Percentiles rank a stretch among this genome's conserved stretches.
phyloP scores from a whole-genome alignment of 768 basidiomycete genomes.

The Suillus fuscotomentosus region DNA sequence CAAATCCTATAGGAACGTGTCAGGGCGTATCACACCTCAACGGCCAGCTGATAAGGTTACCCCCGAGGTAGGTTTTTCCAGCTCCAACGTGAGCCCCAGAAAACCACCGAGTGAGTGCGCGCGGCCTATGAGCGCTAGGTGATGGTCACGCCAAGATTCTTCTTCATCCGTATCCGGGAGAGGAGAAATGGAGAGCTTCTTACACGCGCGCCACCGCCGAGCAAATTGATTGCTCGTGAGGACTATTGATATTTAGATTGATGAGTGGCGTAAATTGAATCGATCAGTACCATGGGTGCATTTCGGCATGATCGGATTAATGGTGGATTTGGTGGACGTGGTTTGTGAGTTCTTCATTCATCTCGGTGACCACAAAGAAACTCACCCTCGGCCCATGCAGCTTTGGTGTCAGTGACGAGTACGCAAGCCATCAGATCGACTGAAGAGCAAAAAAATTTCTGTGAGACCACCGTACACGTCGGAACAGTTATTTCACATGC shows the following conservation, averaged over 20 bases:
- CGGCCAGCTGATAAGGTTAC: slow-evolving; percentile 33
- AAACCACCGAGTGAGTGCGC: slow-evolving; percentile 66
- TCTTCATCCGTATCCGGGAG: slow-evolving; percentile 42
- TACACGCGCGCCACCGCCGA: slow-evolving; percentile 68
- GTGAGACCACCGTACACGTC: neutral
- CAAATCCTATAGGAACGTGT: slow-evolving; percentile 50
- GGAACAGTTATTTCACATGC: slow-evolving; percentile 2
- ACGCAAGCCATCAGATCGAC: slow-evolving; percentile 58
- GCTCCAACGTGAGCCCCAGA: slow-evolving; percentile 54
- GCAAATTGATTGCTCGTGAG: slow-evolving; percentile 57
- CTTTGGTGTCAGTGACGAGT: slow-evolving; percentile 72
- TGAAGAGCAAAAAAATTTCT: slow-evolving; percentile 66
- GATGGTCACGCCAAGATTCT: slow-evolving; percentile 58
- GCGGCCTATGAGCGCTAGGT: slow-evolving; percentile 52
- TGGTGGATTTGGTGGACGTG: neutral
- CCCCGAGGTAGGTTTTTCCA: slow-evolving; percentile 57
- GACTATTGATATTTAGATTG: slow-evolving; percentile 34
- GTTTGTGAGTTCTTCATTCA: slow-evolving; percentile 3
- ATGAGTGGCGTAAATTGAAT: slow-evolving; percentile 21
- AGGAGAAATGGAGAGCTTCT: slow-evolving; percentile 35
- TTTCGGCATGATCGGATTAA: neutral
- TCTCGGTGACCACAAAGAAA: slow-evolving; percentile 10
- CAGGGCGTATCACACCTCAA: slow-evolving; percentile 10
- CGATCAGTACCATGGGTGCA: neutral
- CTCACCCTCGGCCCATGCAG: slow-evolving; percentile 73